phyloP scores from a whole-genome alignment of 2,329 filamentous ascomycete genomes.

The Cytospora piceae region DNA sequence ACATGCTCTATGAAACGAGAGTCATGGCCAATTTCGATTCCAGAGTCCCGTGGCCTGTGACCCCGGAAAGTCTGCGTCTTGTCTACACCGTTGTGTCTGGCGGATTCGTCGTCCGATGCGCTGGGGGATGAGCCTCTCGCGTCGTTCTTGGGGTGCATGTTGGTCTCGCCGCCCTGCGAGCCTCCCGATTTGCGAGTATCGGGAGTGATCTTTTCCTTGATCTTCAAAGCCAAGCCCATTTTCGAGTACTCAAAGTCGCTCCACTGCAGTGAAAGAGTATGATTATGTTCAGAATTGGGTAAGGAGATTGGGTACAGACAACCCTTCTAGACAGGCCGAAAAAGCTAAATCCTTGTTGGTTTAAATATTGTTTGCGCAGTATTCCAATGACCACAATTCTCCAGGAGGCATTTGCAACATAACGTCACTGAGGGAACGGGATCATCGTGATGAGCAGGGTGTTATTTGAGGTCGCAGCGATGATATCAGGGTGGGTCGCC shows the following conservation, averaged over 20 bases:
- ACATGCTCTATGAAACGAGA: constrained; percentile 5
- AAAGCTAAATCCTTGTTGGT: not conserved
- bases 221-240: not conserved
- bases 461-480: not conserved
- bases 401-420: not conserved
- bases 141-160: not conserved
- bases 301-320: not conserved
- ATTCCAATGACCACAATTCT: not conserved
- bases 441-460: not conserved
- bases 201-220: not conserved
- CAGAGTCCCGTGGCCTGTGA: not conserved
- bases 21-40: not conserved
- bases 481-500: constrained; percentile 10
- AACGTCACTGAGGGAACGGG: constrained; percentile 6
- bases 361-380: not conserved
- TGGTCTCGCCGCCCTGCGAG: not conserved
- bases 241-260: not conserved
- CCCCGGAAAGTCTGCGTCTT: not conserved
- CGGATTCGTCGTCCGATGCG: not conserved
- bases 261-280: not conserved
- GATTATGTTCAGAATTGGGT: not conserved
- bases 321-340: not conserved
- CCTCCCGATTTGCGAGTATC: not conserved
- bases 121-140: not conserved
- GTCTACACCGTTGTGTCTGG: not conserved